Conservation (phyloP, 2,329 filamentous ascomycete genomes). For the Penicillium hesseltinei region DNA sequence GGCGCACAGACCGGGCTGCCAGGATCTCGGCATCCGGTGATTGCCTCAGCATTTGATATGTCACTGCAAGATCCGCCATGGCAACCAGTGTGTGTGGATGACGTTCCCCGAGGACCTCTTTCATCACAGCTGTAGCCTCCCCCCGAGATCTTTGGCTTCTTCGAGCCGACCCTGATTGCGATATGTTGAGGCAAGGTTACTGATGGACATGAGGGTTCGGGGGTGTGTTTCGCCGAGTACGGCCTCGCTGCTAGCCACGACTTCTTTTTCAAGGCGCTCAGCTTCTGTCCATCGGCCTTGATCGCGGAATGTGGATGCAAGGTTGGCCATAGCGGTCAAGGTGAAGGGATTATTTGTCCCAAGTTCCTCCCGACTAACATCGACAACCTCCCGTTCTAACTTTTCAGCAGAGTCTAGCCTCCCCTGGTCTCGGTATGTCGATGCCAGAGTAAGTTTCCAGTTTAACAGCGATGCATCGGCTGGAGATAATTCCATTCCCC, state of each 20-base stretch:
- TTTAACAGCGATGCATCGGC: conserved; percentile 10
- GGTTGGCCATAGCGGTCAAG: conserved; percentile 14
- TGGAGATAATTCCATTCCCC: not conserved
- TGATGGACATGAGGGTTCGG: conserved; percentile 17
- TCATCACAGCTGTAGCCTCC: conserved; percentile 3
- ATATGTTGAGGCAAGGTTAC: conserved; percentile 16
- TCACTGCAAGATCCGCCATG: conserved; percentile 11
- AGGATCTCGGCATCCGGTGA: conserved; percentile 4
- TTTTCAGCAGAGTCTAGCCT: conserved; percentile 6
- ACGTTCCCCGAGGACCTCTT: conserved; percentile 9
- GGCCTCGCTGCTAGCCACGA: conserved; percentile 6
- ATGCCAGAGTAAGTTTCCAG: conserved; percentile 14
- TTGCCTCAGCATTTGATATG: conserved; percentile 7
- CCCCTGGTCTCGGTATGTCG: conserved; percentile 12
- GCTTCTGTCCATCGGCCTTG: conserved; percentile 15
- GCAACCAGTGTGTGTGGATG: conserved; percentile 12
- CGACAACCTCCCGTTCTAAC: conserved; percentile 10
- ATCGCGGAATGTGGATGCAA: conserved; percentile 13
- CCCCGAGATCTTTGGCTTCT: conserved; percentile 13
- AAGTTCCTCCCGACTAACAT: conserved; percentile 2
- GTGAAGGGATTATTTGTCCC: conserved; percentile 11
- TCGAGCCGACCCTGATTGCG: conserved; percentile 10
- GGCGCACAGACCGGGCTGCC: not conserved
- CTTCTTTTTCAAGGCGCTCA: conserved; percentile 14
- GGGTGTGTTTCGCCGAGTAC: conserved; percentile 14